phyloP scores from a whole-genome alignment of 2,329 filamentous ascomycete genomes.

The Nemania bipapillata region DNA sequence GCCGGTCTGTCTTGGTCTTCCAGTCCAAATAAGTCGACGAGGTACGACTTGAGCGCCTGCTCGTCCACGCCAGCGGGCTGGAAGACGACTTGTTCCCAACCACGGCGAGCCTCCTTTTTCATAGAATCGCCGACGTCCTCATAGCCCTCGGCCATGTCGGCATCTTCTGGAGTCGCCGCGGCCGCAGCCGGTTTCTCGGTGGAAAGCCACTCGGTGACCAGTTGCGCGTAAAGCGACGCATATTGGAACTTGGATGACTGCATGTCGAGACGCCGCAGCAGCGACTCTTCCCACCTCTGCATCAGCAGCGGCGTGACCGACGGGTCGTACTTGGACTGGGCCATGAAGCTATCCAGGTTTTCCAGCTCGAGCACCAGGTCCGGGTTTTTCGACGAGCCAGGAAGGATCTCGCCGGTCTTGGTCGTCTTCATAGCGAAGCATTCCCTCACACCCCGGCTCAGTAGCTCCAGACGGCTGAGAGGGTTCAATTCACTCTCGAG shows the following conservation, averaged over 20 bases:
- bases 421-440: constrained; percentile 52
- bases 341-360: constrained; percentile 56
- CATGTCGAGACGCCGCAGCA: constrained; percentile 55
- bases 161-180: constrained; percentile 31
- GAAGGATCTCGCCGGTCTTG: constrained; percentile 45
- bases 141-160: constrained; percentile 53
- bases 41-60: constrained; percentile 53
- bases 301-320: constrained; percentile 54
- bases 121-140: constrained; percentile 56
- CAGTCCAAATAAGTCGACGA: constrained; percentile 57
- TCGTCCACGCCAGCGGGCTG: constrained; percentile 54
- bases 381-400: constrained; percentile 42
- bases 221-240: constrained; percentile 58
- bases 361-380: constrained; percentile 52
- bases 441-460: constrained; percentile 54
- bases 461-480: constrained; percentile 49
- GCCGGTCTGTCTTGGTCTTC: constrained; percentile 45
- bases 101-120: constrained; percentile 55
- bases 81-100: constrained; percentile 61
- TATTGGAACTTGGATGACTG: constrained; percentile 58
- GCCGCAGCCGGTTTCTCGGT: constrained; percentile 44
- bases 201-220: constrained; percentile 62
- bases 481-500: constrained; percentile 45
- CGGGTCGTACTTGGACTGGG: constrained; percentile 56
- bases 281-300: constrained; percentile 51